Base-by-base conservation (phyloP, 768 basidiomycete species). In the Trametes cingulata region DNA sequence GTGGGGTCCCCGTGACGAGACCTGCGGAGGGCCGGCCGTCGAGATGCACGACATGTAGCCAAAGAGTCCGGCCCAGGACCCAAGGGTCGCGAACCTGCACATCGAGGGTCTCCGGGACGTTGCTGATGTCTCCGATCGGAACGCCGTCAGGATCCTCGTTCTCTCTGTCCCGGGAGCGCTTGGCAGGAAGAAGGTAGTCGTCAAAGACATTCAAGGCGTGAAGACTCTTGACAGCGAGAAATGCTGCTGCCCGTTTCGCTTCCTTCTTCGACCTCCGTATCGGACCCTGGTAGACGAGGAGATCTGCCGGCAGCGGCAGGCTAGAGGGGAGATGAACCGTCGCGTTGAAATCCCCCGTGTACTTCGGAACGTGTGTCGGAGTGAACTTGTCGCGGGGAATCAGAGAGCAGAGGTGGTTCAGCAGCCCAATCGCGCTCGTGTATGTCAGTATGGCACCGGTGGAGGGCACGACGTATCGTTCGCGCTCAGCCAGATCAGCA, bases 401-500 rank as follows among this genome's bases (percentile, higher is more conserved):
- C 22, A 91, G 78, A 17, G 88, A 80, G 70, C 92, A 94, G n/a
- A 93, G 80, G 54, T 87, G 82, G 66, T 82, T 82, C 56, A 96
- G 79, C 35, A 94, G 75, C 19, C 80, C 78, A 51, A 93, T 82
- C 2, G 91, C 82, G 54, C 85, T 86, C 65, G 86, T 86, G 68
- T 91, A 93, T 0, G 90, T 91, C 46, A 95, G 81, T 39, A 88
- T 78, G 3, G 94, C 93, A 1, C 88, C 88, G 0, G 90, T 89
- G 4, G 82, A 77, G 6, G 82, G 78, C 10, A 93, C 85, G 27
- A 87, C 81, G 71, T 85, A 92, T 55, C 88, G 82, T 72, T 92
- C 88, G n/a, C 90, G 81, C 46, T 80, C 78, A 0, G 78, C 77
- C 12, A 91, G 70, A 71, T 91, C 89, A 15, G 72, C 75, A 1